phyloP scores from a whole-genome alignment of 768 basidiomycete genomes.

The Chiua virens region DNA sequence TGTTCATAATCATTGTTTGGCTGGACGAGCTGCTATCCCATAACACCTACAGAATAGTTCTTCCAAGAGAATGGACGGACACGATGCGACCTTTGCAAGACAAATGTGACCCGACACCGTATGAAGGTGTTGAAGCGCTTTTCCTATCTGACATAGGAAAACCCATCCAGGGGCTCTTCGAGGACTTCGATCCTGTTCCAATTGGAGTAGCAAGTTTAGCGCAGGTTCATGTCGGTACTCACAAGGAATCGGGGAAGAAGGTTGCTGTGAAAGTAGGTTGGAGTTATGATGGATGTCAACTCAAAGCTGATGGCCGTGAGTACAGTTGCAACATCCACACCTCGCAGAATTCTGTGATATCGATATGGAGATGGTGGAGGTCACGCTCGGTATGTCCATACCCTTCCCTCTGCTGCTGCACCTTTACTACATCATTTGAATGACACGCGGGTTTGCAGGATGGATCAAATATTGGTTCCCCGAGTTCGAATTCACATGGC shows the following conservation, averaged over 20 bases:
- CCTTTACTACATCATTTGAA: background rate
- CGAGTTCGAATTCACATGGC: slow-evolving; percentile 93
- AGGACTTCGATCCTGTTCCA: slow-evolving; percentile 81
- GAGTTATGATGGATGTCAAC: background rate
- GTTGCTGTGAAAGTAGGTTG: slow-evolving; percentile 82
- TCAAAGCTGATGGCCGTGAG: slow-evolving; percentile 6
- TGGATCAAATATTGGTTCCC: slow-evolving; percentile 95
- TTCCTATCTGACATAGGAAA: slow-evolving; percentile 78
- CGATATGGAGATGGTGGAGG: slow-evolving; percentile 85
- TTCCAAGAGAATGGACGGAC: slow-evolving; percentile 64
- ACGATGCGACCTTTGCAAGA: slow-evolving; percentile 76
- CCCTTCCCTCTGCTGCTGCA: background rate
- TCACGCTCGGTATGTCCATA: slow-evolving; percentile 54
- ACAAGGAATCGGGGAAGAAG: slow-evolving; percentile 64
- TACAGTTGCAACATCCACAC: slow-evolving; percentile 86
- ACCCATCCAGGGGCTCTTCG: slow-evolving; percentile 73
- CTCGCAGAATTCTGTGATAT: slow-evolving; percentile 89
- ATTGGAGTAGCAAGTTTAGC: slow-evolving; percentile 96
- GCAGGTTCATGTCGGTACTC: slow-evolving; percentile 87
- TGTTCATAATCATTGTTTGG: slow-evolving; percentile 24
- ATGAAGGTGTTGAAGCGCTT: slow-evolving; percentile 72
- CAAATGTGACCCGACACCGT: slow-evolving; percentile 87
- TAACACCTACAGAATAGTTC: slow-evolving; percentile 40
- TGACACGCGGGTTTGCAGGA: slow-evolving; percentile 36
- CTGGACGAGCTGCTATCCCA: slow-evolving; percentile 14